Percentiles rank a stretch among this genome's conserved stretches.
Conservation (phyloP, 495 filamentous ascomycete species). For the Parathielavia appendiculata region DNA sequence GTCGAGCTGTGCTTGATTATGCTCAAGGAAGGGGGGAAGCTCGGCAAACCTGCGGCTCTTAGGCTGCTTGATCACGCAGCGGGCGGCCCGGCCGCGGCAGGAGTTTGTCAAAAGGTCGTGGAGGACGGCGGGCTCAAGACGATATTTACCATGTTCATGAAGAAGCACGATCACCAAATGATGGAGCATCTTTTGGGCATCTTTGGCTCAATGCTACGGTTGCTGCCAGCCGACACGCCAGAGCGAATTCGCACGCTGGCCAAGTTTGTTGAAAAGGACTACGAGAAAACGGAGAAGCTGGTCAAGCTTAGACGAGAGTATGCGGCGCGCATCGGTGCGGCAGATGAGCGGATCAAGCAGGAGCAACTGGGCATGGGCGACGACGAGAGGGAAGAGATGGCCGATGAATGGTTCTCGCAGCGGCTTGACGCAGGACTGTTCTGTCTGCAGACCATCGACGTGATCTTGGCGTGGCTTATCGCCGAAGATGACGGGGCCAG, state of each 20-base stretch:
- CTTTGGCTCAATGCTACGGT: slow-evolving; percentile 76
- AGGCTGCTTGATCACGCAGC: slow-evolving; percentile 81
- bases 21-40: slow-evolving; percentile 50
- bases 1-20: slow-evolving; percentile 89
- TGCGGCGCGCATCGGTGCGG: slow-evolving; percentile 54
- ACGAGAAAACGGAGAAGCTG: slow-evolving; percentile 71
- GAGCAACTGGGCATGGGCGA: slow-evolving; percentile 51
- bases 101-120: slow-evolving; percentile 69
- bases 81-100: slow-evolving; percentile 47
- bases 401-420: slow-evolving; percentile 70
- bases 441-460: slow-evolving; percentile 78
- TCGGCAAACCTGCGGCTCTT: slow-evolving; percentile 70
- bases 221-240: slow-evolving; percentile 70
- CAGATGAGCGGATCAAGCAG: slow-evolving; percentile 62
- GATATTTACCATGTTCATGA: slow-evolving; percentile 85
- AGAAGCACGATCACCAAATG: slow-evolving; percentile 64
- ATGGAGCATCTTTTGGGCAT: slow-evolving; percentile 87
- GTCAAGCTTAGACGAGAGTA: slow-evolving; percentile 68
- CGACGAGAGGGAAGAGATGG: slow-evolving; percentile 54
- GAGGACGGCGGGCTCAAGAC: slow-evolving; percentile 82
- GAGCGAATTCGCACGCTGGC: slow-evolving; percentile 78
- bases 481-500: slow-evolving; percentile 84
- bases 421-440: slow-evolving; percentile 83
- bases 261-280: slow-evolving; percentile 94
- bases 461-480: slow-evolving; percentile 84